Evolutionary conservation across 805 yeast species (phyloP).

Genomic region (Candida fluviatilis): DNA sequence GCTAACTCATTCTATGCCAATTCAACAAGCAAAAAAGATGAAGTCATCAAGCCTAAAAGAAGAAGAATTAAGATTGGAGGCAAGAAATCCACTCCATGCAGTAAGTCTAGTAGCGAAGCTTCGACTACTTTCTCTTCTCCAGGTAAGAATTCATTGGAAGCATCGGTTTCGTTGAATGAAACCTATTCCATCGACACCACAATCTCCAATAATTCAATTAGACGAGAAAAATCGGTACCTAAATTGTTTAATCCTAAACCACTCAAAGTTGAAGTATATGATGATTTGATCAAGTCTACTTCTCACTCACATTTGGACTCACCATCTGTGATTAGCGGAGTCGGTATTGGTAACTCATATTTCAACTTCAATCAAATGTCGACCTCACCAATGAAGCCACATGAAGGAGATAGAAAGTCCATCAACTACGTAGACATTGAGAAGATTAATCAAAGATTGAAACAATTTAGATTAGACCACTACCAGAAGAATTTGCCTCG

Average conservation of each 20-base stretch:
- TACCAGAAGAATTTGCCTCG: background rate
- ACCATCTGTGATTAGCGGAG: conserved; percentile 22
- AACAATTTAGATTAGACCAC: conserved; percentile 9
- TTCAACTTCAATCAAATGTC: conserved; percentile 26
- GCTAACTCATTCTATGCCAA: conserved; percentile 34
- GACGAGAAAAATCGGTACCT: background rate
- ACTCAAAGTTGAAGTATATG: background rate
- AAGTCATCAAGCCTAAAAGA: conserved; percentile 36
- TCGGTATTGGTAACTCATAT: conserved; percentile 38
- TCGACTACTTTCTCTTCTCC: background rate
- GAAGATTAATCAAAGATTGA: conserved; percentile 15
- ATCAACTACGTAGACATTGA: conserved; percentile 12
- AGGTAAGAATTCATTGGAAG: background rate
- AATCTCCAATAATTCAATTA: background rate
- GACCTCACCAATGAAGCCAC: conserved; percentile 25
- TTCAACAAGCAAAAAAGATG: conserved; percentile 14
- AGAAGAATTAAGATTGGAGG: conserved; percentile 33
- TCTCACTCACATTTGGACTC: conserved; percentile 3
- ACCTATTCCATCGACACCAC: background rate
- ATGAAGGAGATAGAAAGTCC: conserved; percentile 7
- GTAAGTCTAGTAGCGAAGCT: background rate
- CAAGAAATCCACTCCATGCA: conserved; percentile 7
- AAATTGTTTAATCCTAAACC: conserved; percentile 4
- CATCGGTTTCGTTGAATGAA: background rate
- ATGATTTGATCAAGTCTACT: background rate